A percentile compares a stretch with the other conserved stretches of the same genome.
These are phyloP conservation scores for Alternaria burnsii DNA, from an alignment of 2,329 filamentous ascomycete species.

Conservation along the genomic window DNA sequence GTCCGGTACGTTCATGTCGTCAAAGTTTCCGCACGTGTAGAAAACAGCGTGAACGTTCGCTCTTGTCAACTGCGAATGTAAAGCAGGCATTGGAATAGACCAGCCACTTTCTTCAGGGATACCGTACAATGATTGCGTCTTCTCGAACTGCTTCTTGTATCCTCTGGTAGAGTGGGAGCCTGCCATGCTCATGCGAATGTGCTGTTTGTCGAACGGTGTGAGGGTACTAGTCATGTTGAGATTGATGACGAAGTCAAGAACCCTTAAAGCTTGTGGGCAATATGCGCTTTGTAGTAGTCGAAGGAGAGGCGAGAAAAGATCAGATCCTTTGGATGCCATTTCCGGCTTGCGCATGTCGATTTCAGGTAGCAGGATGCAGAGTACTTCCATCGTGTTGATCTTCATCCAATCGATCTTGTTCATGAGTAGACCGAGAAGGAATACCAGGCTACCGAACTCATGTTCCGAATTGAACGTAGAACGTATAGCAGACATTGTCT, in stretches of 20 bases:
- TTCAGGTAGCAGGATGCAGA: constrained; percentile 84
- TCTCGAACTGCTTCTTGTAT: constrained; percentile 92
- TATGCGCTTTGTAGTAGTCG: constrained; percentile 91
- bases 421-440: constrained; percentile 88
- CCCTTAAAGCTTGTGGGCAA: constrained; percentile 89
- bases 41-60: constrained; percentile 96
- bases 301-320: constrained; percentile 91
- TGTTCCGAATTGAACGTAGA: constrained; percentile 81
- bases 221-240: constrained; percentile 87
- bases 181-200: constrained; percentile 98
- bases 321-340: constrained; percentile 88
- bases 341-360: constrained; percentile 93
- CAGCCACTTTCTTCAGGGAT: constrained; percentile 96
- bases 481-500: constrained; percentile 77
- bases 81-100: constrained; percentile 92
- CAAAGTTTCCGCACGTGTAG: constrained; percentile 78
- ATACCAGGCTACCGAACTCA: constrained; percentile 86
- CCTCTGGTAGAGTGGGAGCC: constrained; percentile 80
- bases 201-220: constrained; percentile 86
- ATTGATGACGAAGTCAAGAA: constrained; percentile 93
- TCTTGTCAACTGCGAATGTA: constrained; percentile 85
- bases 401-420: constrained; percentile 92
- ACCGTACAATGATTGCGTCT: constrained; percentile 92
- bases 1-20: constrained; percentile 60
- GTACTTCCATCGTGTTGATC: constrained; percentile 88